phyloP scores from a whole-genome alignment of 257 asterid species.

The Scutellaria barbata region DNA sequence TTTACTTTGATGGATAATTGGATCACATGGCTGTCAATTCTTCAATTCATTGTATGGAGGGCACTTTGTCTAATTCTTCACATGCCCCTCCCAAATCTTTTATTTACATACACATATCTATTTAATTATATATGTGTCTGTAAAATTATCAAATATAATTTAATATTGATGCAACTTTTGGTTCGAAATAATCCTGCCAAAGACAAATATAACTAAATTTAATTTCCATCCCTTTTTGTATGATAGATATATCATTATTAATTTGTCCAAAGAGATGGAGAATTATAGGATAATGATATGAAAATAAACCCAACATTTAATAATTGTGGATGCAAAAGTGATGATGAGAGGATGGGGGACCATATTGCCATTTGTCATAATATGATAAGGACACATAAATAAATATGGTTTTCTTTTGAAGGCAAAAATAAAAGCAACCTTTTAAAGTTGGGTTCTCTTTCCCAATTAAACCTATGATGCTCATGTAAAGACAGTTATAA shows the following conservation, averaged over 20 bases:
- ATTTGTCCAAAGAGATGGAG: too few species aligned
- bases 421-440: conserved; percentile 38
- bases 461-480: conserved; percentile 21
- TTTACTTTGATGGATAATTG: conserved; percentile 39
- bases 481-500: conserved; percentile 7
- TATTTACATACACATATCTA: neutral
- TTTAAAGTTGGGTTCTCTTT: conserved; percentile 31
- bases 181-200: too few species aligned
- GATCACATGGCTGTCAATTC: conserved; percentile 46
- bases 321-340: neutral
- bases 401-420: conserved; percentile 1
- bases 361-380: conserved; percentile 29
- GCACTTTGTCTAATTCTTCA: conserved; percentile 24
- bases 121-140: neutral
- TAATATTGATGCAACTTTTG: neutral
- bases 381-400: conserved; percentile 18
- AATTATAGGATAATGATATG: neutral
- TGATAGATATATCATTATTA: neutral
- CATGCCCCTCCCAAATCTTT: neutral
- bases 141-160: too few species aligned
- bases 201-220: too few species aligned
- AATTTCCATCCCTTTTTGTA: too few species aligned
- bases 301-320: conserved; percentile 20
- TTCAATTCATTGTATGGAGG: conserved; percentile 24
- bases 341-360: conserved; percentile 33